A percentile compares a stretch with the other conserved stretches of the same genome.
Conservation (phyloP, 2,329 filamentous ascomycete genomes). For the Aspergillus sp. region DNA sequence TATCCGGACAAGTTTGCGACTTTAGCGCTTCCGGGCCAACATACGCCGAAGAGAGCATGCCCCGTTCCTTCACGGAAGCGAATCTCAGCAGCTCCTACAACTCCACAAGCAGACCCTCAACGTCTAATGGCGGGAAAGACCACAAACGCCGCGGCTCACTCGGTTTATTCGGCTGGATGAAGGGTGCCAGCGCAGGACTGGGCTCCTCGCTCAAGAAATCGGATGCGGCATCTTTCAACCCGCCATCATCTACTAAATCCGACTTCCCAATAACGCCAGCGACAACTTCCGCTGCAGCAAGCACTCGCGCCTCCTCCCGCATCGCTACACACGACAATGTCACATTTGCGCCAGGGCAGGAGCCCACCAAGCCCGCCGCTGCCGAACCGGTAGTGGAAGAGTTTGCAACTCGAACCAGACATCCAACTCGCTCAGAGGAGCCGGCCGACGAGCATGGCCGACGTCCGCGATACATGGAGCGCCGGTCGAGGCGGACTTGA, state of each 20-base stretch:
- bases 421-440: conserved; percentile 11
- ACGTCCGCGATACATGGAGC: conserved; percentile 33
- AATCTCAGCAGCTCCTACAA: conserved; percentile 16
- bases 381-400: conserved; percentile 13
- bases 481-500: conserved; percentile 27
- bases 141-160: conserved; percentile 40
- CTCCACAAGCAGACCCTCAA: conserved; percentile 19
- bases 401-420: conserved; percentile 16
- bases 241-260: not conserved
- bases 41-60: conserved; percentile 16
- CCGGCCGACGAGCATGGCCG: conserved; percentile 18
- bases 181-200: conserved; percentile 22
- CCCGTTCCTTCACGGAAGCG: conserved; percentile 31
- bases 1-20: conserved; percentile 15
- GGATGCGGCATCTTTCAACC: conserved; percentile 4
- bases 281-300: not conserved
- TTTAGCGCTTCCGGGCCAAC: conserved; percentile 19
- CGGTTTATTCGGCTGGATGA: conserved; percentile 43
- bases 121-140: conserved; percentile 31
- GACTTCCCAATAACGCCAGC: not conserved
- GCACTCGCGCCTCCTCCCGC: conserved; percentile 8
- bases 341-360: conserved; percentile 2
- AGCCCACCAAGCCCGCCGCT: not conserved
- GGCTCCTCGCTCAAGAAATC: conserved; percentile 19
- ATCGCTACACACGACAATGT: conserved; percentile 19